Evolutionary conservation across 164 flowering plant species (phyloP).

Genomic region (Stephania yunnanensis): DNA sequence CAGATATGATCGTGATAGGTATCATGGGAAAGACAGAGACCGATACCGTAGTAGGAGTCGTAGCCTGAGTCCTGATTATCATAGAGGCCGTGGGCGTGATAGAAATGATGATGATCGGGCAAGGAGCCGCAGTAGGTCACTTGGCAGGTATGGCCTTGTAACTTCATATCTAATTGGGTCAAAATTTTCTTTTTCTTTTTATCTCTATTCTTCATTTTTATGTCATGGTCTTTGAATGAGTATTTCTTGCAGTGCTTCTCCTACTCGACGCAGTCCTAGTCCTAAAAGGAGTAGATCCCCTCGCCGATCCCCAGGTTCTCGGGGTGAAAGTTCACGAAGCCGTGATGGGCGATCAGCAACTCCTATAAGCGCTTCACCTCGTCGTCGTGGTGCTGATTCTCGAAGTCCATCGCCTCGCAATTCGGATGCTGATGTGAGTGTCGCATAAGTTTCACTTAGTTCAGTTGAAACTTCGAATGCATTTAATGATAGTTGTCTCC

Average conservation of each 20-base stretch:
- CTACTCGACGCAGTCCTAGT: slow-evolving; percentile 46
- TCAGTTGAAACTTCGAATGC: neutral
- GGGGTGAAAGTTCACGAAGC: slow-evolving; percentile 45
- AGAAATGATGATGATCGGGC: slow-evolving; percentile 52
- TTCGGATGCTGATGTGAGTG: slow-evolving; percentile 56
- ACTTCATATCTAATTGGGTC: neutral
- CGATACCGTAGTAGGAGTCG: slow-evolving; percentile 72
- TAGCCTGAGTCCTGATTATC: slow-evolving; percentile 64
- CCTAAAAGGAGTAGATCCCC: slow-evolving; percentile 52
- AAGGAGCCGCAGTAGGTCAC: slow-evolving; percentile 52
- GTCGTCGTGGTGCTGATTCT: slow-evolving; percentile 41
- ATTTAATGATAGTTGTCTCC: neutral
- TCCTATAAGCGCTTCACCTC: slow-evolving; percentile 52
- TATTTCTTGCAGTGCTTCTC: slow-evolving; percentile 43
- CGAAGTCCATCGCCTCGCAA: slow-evolving; percentile 40
- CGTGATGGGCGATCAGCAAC: slow-evolving; percentile 38
- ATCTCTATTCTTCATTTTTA: neutral
- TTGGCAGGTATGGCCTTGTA: slow-evolving; percentile 39
- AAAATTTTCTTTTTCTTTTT: neutral
- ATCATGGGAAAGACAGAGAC: slow-evolving; percentile 62
- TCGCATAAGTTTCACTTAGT: neutral
- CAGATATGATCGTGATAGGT: slow-evolving; percentile 63
- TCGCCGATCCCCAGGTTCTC: slow-evolving; percentile 31
- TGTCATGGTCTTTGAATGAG: neutral
- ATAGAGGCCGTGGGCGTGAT: slow-evolving; percentile 51